Evolutionary conservation across 2,329 filamentous ascomycete genomes (phyloP), one percentile per base, ranked within the genome.

Genomic region (Neoscytalidium dimidiatum): DNA sequence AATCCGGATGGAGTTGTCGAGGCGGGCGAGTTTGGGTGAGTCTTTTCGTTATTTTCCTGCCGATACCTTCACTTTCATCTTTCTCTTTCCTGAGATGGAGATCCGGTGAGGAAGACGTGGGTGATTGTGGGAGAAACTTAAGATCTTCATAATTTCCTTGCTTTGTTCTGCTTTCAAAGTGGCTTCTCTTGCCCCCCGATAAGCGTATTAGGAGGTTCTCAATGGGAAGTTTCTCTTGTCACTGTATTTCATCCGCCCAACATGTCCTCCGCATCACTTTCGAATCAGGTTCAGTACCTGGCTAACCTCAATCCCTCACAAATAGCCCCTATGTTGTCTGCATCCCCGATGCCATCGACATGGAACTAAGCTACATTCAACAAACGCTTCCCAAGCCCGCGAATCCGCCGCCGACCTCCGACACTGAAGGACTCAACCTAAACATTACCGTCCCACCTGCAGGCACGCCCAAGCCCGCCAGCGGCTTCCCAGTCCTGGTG

Each of bases 381-480:
- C 77, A 85, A 8, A 69, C 75, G 0, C 71, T 85, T 0, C 79
- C 82, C 4, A 17, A 72, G 3, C 74, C 43, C 57, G 23, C 51
- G 3, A 14, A 51, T 21, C 51, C 79, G 48, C 31, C 65, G 5
- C 28, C 64, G 4, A 75, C 79, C 60, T 85, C 81, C 11, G 83
- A 84, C 23, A 68, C 79, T 3, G 80, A 85, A 57, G 80, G 84
- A 33, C 72, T 87, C 26, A 85, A 83, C 56, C 71, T 86, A 19
- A 85, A 85, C 66, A 80, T 86, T 53, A 80, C 81, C 0, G 75
- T 82, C 0, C 84, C 84, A 1, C 43, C 38, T 1, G 68, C 75
- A 14, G 66, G 70, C 29, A 46, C 64, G 3, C 67, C 66, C 4
- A 71, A 73, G 13, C 78, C 77, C 5, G 9, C 38, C 1, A 17